phyloP scores from a whole-genome alignment of 495 filamentous ascomycete genomes.

The Podospora fimiseda region DNA sequence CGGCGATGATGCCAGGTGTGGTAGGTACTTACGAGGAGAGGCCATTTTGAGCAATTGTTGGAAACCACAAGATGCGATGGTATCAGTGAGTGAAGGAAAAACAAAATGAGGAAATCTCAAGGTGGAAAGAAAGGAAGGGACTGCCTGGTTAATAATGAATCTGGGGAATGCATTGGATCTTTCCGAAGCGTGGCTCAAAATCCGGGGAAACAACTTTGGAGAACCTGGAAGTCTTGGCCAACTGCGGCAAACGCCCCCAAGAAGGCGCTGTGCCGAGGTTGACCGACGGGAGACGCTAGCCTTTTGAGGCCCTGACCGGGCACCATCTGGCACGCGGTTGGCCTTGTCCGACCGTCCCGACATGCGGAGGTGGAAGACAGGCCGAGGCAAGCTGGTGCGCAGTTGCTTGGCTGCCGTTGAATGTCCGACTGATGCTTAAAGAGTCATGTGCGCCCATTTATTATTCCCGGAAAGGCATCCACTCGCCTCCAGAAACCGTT shows the following conservation, averaged over 20 bases:
- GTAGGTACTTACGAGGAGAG: slow-evolving; percentile 63
- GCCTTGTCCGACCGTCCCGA: background rate
- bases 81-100: too few relatives aligned
- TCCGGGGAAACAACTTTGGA: too few relatives aligned
- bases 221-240: slow-evolving; percentile 5
- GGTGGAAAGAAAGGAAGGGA: slow-evolving; percentile 6
- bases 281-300: slow-evolving; percentile 8
- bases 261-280: slow-evolving; percentile 15
- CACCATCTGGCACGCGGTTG: background rate
- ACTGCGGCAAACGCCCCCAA: slow-evolving; percentile 4
- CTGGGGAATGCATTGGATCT: slow-evolving; percentile 9
- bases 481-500: too few relatives aligned
- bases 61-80: slow-evolving; percentile 8
- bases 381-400: slow-evolving; percentile 6
- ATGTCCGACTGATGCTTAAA: too few relatives aligned
- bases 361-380: slow-evolving; percentile 2
- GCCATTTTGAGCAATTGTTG: slow-evolving; percentile 53
- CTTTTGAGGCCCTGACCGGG: background rate
- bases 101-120: slow-evolving; percentile 10
- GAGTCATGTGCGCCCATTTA: too few relatives aligned
- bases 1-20: too few relatives aligned
- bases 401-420: background rate
- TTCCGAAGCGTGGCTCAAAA: too few relatives aligned
- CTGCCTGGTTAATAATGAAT: slow-evolving; percentile 1
- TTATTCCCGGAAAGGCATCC: too few relatives aligned